Evolutionary conservation across 2,329 filamentous ascomycete genomes (phyloP), one percentile per base, ranked within the genome.

Genomic region (Phaeosphaeriaceae sp.): DNA sequence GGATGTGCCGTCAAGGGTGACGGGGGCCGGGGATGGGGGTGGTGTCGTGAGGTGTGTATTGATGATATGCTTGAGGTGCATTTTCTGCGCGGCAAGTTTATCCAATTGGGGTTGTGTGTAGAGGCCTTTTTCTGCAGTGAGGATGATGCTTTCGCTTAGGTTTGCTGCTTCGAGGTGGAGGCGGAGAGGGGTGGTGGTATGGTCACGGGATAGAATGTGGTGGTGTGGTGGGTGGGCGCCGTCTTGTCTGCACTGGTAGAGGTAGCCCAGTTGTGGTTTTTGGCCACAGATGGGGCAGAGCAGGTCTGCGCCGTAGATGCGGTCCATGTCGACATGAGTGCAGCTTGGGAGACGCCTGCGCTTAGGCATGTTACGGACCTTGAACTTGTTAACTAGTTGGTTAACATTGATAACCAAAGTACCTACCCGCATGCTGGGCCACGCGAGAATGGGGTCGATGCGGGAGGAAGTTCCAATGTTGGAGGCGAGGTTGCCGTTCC

Each of bases 191-290:
- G 21, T 18, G 8, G 51, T 37, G 13, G 39, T 28, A 0, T 30
- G 38, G 8, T 48, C 46, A 2, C 35, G 20, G 3, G 28, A 26
- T 16, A 59, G 15, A 5, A 52, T 40, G 12, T 48, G 23, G 23
- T 45, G 48, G 2, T 59, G 52, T 15, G 55, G 51, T n/a, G 39
- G 38, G 11, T 39, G 16, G 29, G 53, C 49, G 15, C 42, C 43
- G 21, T 92, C 88, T 66, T 89, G 83, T 11, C 80, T 82, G 70
- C 90, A 94, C 50, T 81, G 78, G 70, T 90, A 94, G 17, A 94
- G 74, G 83, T 87, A 94, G 20, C 88, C 88, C 44, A 87, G 78
- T 13, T 78, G 73, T 0, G 87, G 82, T 1, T 71, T 70, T 33
- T 74, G 73, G 32, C 75, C 74, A 61, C 90, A 94, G 18, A 78